Conservation (phyloP, 768 basidiomycete genomes). For the Lactarius akahatsu region DNA sequence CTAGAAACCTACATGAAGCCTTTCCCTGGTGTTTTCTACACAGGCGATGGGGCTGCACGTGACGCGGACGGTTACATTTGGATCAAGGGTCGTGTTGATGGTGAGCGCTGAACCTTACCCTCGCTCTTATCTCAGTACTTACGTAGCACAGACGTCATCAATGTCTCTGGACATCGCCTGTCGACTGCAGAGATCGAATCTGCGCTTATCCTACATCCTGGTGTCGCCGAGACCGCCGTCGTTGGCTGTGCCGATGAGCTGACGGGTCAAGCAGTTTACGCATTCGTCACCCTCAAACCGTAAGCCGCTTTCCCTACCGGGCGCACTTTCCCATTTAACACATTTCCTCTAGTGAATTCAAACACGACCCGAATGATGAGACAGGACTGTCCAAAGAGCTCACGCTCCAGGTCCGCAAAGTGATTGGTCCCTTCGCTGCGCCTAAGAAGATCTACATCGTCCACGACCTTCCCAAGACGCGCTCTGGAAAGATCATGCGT, state of each 20-base stretch:
- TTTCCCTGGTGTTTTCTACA: slow-evolving; percentile 91
- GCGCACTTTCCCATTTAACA: neutral
- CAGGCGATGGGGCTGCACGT: slow-evolving; percentile 95
- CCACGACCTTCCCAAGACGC: slow-evolving; percentile 87
- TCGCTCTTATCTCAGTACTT: slow-evolving; percentile 6
- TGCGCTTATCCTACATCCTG: slow-evolving; percentile 90
- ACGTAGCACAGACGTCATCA: slow-evolving; percentile 78
- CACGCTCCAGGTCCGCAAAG: slow-evolving; percentile 92
- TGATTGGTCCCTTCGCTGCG: slow-evolving; percentile 96
- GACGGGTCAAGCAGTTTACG: slow-evolving; percentile 91
- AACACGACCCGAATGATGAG: slow-evolving; percentile 70
- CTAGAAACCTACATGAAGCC: slow-evolving; percentile 79
- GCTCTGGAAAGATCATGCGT: slow-evolving; percentile 97
- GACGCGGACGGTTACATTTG: slow-evolving; percentile 97
- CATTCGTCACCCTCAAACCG: slow-evolving; percentile 95
- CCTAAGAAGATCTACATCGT: slow-evolving; percentile 91
- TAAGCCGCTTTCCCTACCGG: slow-evolving; percentile 40
- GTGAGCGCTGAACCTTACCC: slow-evolving; percentile 49
- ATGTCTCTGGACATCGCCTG: slow-evolving; percentile 95
- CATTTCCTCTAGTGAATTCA: slow-evolving; percentile 61
- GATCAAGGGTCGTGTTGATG: slow-evolving; percentile 98
- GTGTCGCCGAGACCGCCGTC: slow-evolving; percentile 95
- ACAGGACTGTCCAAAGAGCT: slow-evolving; percentile 78
- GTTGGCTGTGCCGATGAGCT: slow-evolving; percentile 85
- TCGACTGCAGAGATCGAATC: slow-evolving; percentile 99